These are phyloP conservation scores for Penicillium sp. DNA, from an alignment of 2,329 filamentous ascomycete species.

Conservation along the genomic window DNA sequence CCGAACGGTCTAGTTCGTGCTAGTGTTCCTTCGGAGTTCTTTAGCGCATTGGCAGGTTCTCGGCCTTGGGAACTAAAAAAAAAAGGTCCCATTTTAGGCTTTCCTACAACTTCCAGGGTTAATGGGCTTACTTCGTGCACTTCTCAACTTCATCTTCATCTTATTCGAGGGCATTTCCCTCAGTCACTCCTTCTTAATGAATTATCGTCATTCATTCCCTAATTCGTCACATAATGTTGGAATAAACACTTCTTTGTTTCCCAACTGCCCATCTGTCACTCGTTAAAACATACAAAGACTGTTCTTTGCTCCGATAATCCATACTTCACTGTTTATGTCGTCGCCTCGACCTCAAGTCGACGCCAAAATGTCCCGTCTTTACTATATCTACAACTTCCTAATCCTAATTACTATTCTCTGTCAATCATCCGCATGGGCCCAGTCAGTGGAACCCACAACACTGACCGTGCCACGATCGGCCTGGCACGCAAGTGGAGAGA, in stretches of 20 bases:
- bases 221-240: neutral
- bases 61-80: constrained; percentile 7
- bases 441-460: constrained; percentile 3
- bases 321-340: neutral
- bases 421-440: constrained; percentile 14
- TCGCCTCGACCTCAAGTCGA: neutral
- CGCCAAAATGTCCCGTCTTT: constrained; percentile 8
- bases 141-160: neutral
- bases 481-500: constrained; percentile 15
- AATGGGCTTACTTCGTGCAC: neutral
- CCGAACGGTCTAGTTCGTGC: constrained; percentile 25
- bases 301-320: neutral
- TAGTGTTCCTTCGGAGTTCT: constrained; percentile 7
- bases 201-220: neutral
- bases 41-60: constrained; percentile 2
- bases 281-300: constrained; percentile 1
- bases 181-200: neutral
- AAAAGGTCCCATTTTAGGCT: neutral
- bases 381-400: constrained; percentile 16
- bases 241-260: constrained; percentile 3
- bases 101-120: neutral
- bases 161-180: neutral
- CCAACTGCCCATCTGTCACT: neutral
- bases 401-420: constrained; percentile 24
- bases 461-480: constrained; percentile 9